Percentiles rank a stretch among this genome's conserved stretches.
These are phyloP conservation scores for Chrysoporthe puriensis DNA, from an alignment of 2,329 filamentous ascomycete genomes.

Conservation along the genomic window DNA sequence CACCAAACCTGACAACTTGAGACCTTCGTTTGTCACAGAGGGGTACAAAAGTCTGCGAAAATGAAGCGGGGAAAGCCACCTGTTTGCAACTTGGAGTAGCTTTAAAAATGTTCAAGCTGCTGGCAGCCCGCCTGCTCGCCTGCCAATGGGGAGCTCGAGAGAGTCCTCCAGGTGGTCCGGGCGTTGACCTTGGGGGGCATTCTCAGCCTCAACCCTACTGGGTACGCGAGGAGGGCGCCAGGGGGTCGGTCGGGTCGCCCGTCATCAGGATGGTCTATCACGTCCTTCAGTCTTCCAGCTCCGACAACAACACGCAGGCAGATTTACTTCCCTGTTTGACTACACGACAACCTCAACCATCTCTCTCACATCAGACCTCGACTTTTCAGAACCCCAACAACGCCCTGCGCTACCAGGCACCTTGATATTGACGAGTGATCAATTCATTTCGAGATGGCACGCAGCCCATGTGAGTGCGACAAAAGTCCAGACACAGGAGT, in stretches of 20 bases:
- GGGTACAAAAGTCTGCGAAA: no score
- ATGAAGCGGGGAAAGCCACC: no score
- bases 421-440: neutral
- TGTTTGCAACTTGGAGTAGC: slow-evolving; percentile 3
- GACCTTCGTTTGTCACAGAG: no score
- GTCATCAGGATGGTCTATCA: slow-evolving; percentile 10
- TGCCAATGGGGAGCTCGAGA: neutral
- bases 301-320: neutral
- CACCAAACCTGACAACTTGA: no score
- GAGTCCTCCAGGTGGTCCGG: neutral
- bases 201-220: slow-evolving; percentile 1
- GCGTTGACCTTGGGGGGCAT: slow-evolving; percentile 1
- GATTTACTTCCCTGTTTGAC: neutral
- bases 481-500: neutral
- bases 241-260: slow-evolving; percentile 6
- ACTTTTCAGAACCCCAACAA: neutral
- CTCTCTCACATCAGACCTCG: neutral
- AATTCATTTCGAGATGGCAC: slow-evolving; percentile 24
- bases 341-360: slow-evolving; percentile 6
- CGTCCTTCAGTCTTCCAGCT: slow-evolving; percentile 3
- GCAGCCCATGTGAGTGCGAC: slow-evolving; percentile 26
- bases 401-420: neutral
- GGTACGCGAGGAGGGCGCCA: slow-evolving; percentile 1
- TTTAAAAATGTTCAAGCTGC: slow-evolving; percentile 24
- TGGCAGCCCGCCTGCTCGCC: slow-evolving; percentile 1